Base-by-base conservation (phyloP, 169 alveolate genomes). In the Eimeria brunetti region DNA sequence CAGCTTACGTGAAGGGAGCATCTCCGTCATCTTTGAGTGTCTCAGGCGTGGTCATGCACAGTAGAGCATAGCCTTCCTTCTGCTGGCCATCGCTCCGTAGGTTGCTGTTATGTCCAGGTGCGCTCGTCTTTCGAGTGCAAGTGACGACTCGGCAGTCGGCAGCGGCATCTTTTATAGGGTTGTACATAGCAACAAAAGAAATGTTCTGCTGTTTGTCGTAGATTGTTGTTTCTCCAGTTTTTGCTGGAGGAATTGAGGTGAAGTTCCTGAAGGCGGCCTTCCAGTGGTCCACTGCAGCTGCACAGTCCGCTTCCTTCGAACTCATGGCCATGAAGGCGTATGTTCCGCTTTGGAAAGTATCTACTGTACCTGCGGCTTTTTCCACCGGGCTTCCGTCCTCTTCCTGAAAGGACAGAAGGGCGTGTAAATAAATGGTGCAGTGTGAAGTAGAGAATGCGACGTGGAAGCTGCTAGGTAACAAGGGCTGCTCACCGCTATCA, bases 151-250 rank as follows among this genome's bases (percentile, higher is more conserved):
- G 51, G 62, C 85, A 41, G 27, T 75, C 85, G 16, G 85, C 85
- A 75, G 58, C 24, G 51, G 85, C 62, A 2, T 18, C 38, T 0
- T 16, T 14, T 41, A 24, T 0, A 22, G 85, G 62, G 36, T 75
- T 75, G 58, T 75, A 75, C 85, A 75, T 36, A 0, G 85, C 85
- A 11, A 41, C 85, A 18, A 75, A 41, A 44, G 85, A 75, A 18
- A 75, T 56, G 60, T 41, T 75, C 27, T 75, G 30, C 6, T 41
- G 51, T 36, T 38, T 44, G 85, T 75, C 16, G 33, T 2, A 75
- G 14, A 75, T 60, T 11, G 6, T 9, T 27, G 5, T 46, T 5
- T n/a, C 33, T 14, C 16, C 58, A 16, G 16, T 44, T 18, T 41
- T 41, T 20, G 62, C 33, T 75, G 85, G 85, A 14, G 85, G 85